phyloP scores from a whole-genome alignment of 2,329 filamentous ascomycete species.

The Ascochyta lentis region DNA sequence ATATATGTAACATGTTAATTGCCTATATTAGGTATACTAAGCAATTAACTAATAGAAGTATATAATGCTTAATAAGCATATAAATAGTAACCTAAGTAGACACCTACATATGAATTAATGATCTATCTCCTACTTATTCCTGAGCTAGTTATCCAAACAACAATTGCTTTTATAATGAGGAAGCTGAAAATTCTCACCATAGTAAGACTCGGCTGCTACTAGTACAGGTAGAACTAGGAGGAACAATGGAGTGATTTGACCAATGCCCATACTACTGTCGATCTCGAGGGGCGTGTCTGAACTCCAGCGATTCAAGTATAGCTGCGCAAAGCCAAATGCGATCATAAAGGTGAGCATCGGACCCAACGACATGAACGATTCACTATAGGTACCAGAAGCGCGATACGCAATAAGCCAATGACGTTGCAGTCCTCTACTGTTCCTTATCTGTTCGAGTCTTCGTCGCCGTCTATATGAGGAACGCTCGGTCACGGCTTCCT shows the following conservation, averaged over 20 bases:
- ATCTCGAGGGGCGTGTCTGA: slow-evolving; percentile 3
- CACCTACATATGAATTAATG: too few relatives aligned
- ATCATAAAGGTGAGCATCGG: slow-evolving; percentile 23
- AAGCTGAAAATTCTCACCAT: background rate
- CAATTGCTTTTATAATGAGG: background rate
- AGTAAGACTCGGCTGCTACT: slow-evolving; percentile 14
- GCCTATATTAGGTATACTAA: too few relatives aligned
- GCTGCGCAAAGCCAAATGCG: slow-evolving; percentile 19
- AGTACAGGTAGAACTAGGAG: slow-evolving; percentile 20
- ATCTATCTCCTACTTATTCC: too few relatives aligned
- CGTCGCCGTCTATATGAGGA: background rate
- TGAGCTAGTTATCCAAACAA: too few relatives aligned
- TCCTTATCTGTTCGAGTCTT: slow-evolving; percentile 3
- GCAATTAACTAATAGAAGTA: too few relatives aligned
- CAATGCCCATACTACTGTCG: slow-evolving; percentile 20
- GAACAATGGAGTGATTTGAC: slow-evolving; percentile 23
- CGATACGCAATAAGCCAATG: slow-evolving; percentile 11
- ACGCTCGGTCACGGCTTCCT: slow-evolving; percentile 2
- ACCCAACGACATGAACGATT: slow-evolving; percentile 19
- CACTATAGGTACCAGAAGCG: slow-evolving; percentile 10
- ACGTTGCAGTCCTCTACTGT: slow-evolving; percentile 5
- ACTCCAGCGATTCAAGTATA: slow-evolving; percentile 15
- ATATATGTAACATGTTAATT: too few relatives aligned
- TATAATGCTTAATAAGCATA: too few relatives aligned
- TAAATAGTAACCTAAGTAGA: too few relatives aligned